A percentile compares a stretch with the other conserved stretches of the same genome.
Conservation (phyloP, 225 moss, liverwort and hornwort genomes). For the Sphagnum tenellum region DNA sequence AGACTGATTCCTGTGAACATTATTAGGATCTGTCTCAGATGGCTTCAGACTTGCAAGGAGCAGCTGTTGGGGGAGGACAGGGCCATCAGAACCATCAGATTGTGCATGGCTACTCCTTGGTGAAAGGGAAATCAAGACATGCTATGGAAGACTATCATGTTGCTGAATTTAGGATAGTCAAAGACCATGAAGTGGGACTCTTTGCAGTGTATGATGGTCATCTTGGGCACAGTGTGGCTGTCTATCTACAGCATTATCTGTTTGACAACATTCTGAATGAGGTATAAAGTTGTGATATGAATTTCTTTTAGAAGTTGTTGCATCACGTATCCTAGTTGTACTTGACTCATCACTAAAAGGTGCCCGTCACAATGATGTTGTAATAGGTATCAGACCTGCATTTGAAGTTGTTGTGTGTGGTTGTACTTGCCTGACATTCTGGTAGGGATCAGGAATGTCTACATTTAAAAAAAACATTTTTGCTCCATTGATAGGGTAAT, state of each 20-base stretch:
- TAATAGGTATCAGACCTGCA: too few relatives aligned
- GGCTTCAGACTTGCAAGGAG: slow-evolving; percentile 51
- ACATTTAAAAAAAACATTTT: too few relatives aligned
- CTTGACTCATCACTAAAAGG: not conserved
- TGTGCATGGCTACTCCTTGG: slow-evolving; percentile 66
- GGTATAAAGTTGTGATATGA: slow-evolving; percentile 19
- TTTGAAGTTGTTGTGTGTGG: not conserved
- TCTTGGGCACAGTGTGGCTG: slow-evolving; percentile 78
- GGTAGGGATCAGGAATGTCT: too few relatives aligned
- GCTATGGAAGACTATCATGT: slow-evolving; percentile 89
- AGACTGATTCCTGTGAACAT: too few relatives aligned
- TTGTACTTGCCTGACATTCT: not conserved
- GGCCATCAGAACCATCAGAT: slow-evolving; percentile 31
- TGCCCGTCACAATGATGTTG: not conserved
- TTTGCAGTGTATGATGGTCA: slow-evolving; percentile 99
- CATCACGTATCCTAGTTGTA: not conserved
- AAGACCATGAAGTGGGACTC: slow-evolving; percentile 69
- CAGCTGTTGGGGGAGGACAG: slow-evolving; percentile 44
- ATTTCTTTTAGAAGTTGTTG: not conserved
- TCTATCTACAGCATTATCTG: slow-evolving; percentile 63
- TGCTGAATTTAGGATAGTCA: slow-evolving; percentile 58
- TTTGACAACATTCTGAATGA: slow-evolving; percentile 84
- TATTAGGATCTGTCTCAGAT: slow-evolving; percentile 25
- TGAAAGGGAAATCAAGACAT: slow-evolving; percentile 97
- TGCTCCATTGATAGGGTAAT: not conserved